Base-by-base conservation (phyloP, 352 stramenopile genomes). In the Globisporangium mamillatum region DNA sequence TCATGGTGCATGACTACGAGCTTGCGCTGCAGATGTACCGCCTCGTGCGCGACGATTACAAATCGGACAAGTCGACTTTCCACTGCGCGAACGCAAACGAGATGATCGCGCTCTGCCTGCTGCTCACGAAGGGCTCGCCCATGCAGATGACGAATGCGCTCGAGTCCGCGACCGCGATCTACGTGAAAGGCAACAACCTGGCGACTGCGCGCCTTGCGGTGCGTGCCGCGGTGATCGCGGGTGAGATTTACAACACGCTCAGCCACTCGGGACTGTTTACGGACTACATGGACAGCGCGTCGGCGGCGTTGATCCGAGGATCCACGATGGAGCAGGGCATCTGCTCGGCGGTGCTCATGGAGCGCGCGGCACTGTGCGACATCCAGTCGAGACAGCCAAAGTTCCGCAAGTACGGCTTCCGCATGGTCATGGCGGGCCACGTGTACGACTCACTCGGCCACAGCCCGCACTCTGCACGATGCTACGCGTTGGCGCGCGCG, bases 1-100 rank as follows among this genome's bases (percentile, higher is more conserved):
- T 98, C 74, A 79, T 97, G 50, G 82, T 97, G 50, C 78, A 87
- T 46, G 92, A 98, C 73, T 97, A 96, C 53, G 91, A 97, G 12
- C 68, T 96, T 50, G 92, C 92, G 20, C 69, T 95, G 62, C 83
- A 92, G 66, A 97, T 94, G 87, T 98, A 98, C 73, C 82, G 89
- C 7, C 84, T 98, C 34, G 92, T 89, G 27, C 80, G 92, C 18
- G 92, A 98, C 60, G 92, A 98, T 74, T 98, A 92, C 68, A 97
- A 95, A 66, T 91, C 85, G 10, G 90, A 97, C 77, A 95, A 94
- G 75, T 93, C 89, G 12, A 57, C 90, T 34, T 78, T 92, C 50
- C 89, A 97, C 55, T 87, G 79, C 48, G 89, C 86, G 1, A 90
- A 93, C 67, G 86, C 86, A 1, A 95, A 95, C 71, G 89, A 97